Conservation (phyloP, 1,284 basidiomycete species). For the Uromyces viciae-fabae region DNA sequence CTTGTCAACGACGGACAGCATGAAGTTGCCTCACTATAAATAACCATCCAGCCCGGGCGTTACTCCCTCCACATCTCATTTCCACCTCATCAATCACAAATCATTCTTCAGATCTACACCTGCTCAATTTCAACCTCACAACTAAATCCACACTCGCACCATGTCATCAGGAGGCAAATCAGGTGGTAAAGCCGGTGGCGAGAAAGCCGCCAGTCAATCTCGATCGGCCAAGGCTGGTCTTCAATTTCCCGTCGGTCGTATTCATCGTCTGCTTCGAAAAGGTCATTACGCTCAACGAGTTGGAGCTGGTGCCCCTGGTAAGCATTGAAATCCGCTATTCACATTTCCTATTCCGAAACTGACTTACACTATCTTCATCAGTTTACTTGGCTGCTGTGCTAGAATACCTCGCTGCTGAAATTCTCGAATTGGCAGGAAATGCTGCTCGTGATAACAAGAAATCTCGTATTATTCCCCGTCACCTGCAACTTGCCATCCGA, state of each 20-base stretch:
- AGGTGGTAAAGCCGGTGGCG: constrained; percentile 44
- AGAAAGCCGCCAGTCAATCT: constrained; percentile 55
- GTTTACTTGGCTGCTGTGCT: constrained; percentile 81
- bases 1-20: too few relatives aligned
- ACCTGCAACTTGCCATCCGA: constrained; percentile 78
- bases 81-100: neutral
- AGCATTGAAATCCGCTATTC: constrained; percentile 51
- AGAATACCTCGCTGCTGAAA: constrained; percentile 79
- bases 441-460: constrained; percentile 67
- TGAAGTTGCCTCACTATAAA: neutral
- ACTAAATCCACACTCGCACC: neutral
- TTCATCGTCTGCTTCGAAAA: constrained; percentile 78
- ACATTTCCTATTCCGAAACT: neutral
- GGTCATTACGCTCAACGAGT: constrained; percentile 78
- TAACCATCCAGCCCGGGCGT: neutral
- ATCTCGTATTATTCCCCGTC: constrained; percentile 88
- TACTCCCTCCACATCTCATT: neutral
- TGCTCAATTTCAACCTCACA: neutral
- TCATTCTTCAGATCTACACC: neutral
- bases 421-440: constrained; percentile 81
- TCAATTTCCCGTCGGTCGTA: constrained; percentile 79
- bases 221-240: constrained; percentile 77
- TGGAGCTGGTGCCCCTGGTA: constrained; percentile 70
- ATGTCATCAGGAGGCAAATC: constrained; percentile 38
- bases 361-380: constrained; percentile 55